Evolutionary conservation across 495 filamentous ascomycete genomes (phyloP), one percentile per base, ranked within the genome.

Genomic region (Aspergillus ellipticus): DNA sequence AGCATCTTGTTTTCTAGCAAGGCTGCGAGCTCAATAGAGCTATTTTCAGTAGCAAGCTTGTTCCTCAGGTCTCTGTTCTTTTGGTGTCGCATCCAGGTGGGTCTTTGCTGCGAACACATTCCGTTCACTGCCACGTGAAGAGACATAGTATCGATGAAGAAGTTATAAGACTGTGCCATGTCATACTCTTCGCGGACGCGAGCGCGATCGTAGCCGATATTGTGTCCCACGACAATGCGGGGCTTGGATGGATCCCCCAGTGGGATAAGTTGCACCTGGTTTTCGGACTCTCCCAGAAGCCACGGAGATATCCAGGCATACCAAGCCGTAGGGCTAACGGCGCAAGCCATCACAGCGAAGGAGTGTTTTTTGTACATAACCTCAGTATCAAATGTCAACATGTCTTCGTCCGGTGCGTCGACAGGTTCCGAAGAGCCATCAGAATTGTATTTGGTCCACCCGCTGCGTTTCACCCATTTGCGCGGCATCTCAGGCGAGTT

Each of bases 291-390:
- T 16, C 84, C 89, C 7, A 99, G 70, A 20, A 99, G 74, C 94
- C 94, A 99, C 0, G 94, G 94, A 19, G 92, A 97, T 49, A 99
- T 69, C 94, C 94, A 99, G 2, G 88, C 89, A 74, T 97, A 99
- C 94, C 94, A 99, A 20, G 89, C 84, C 13, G 84, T 89, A 10
- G 89, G 85, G 57, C 89, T 89, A 47, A 85, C 88, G 9, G 94
- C 94, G 59, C 91, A 97, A 33, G 94, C 94, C 94, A 99, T 97
- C 39, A 95, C 89, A 6, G 94, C 92, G 71, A 88, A 97, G 0
- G 87, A 83, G 63, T 86, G 89, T 64, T 92, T 83, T 63, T 95
- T 96, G 76, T 86, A 99, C 85, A 99, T 87, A 45, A 97, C 92
- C 71, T 99, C 94, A 11, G 91, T 94, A 70, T 99, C 94, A 66